Base-by-base conservation (phyloP, 129 eudicot genomes). In the Centrapalus pauciflorus region DNA sequence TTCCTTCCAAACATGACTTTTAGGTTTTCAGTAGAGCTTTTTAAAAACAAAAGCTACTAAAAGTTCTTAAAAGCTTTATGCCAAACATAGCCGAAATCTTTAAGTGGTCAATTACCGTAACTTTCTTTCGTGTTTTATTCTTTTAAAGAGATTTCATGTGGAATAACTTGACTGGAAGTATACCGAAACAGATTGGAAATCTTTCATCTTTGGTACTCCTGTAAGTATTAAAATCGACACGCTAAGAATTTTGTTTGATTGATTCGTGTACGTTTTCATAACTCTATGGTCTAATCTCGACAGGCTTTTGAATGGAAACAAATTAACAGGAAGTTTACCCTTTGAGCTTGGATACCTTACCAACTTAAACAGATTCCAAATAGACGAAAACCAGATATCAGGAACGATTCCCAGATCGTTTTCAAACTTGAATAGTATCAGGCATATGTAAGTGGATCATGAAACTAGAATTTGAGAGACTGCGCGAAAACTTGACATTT, bases 281-380 rank as follows among this genome's bases (percentile, higher is more conserved):
- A 13, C 16, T 40, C 4, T 25, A 60, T 50, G 60, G 12, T 13
- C 24, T 61, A 61, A 59, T 70, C 72, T 40, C 70, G n/a, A 50
- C 87, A 90, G 97, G 85, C 86, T 90, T 58, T 78, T 90, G 80
- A 90, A 85, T 74, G 97, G 97, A 65, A 90, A 90, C 78, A 62
- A 49, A 51, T 58, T 87, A 61, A 75, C 86, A 2, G 97, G 95
- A 25, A 37, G 82, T 55, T 72, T 90, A 61, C 92, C 97, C 21
- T 83, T 51, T 37, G 97, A 90, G 67, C 87, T 90, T 27, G 97
- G 97, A 41, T 67, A 82, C 68, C 93, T 87, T 40, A 45, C 69
- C 28, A 75, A 84, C 50, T 60, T 87, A 56, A 54, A 69, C 28
- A 84, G 90, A 68, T 77, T 90, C 58, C 97, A 90, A 76, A 65